Conservation (phyloP, 495 filamentous ascomycete genomes). For the Penicillium samsonianum region DNA sequence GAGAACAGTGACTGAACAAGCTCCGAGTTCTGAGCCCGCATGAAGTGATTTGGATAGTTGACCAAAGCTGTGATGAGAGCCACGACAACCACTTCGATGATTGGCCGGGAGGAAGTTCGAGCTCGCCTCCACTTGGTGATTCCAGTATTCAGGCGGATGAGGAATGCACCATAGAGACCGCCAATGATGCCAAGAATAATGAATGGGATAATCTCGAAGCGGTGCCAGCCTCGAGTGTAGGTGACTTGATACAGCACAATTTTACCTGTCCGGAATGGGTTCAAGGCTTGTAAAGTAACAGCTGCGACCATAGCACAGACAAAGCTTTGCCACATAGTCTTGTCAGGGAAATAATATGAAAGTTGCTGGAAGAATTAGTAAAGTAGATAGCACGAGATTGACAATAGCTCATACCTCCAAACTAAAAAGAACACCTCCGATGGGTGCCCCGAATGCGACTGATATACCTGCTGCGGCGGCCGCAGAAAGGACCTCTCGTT, state of each 20-base stretch:
- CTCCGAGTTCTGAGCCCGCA: conserved; percentile 88
- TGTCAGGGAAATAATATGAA: conserved; percentile 98
- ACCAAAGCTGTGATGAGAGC: conserved; percentile 80
- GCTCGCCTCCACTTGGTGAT: conserved; percentile 79
- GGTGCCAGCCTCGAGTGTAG: conserved; percentile 90
- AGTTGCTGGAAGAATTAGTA: conserved; percentile 60
- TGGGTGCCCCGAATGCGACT: conserved; percentile 95
- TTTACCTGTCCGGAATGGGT: conserved; percentile 95
- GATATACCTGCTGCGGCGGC: conserved; percentile 94
- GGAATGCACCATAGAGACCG: conserved; percentile 88
- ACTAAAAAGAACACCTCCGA: conserved; percentile 90
- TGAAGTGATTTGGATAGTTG: conserved; percentile 94
- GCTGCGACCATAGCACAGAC: conserved; percentile 98
- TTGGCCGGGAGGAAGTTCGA: conserved; percentile 56
- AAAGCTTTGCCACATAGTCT: conserved; percentile 99
- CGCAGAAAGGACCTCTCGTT: conserved; percentile 92
- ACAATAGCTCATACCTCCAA: conserved; percentile 63
- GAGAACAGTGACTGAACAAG: conserved; percentile 90
- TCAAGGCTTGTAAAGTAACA: conserved; percentile 86
- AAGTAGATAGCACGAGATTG: not conserved
- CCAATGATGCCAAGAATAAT: conserved; percentile 84
- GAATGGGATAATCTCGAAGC: conserved; percentile 90
- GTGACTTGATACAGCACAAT: conserved; percentile 96
- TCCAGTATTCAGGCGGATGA: conserved; percentile 91
- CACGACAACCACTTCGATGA: conserved; percentile 73